phyloP scores from a whole-genome alignment of 2,329 filamentous ascomycete species.

The Exophiala oligosperma region DNA sequence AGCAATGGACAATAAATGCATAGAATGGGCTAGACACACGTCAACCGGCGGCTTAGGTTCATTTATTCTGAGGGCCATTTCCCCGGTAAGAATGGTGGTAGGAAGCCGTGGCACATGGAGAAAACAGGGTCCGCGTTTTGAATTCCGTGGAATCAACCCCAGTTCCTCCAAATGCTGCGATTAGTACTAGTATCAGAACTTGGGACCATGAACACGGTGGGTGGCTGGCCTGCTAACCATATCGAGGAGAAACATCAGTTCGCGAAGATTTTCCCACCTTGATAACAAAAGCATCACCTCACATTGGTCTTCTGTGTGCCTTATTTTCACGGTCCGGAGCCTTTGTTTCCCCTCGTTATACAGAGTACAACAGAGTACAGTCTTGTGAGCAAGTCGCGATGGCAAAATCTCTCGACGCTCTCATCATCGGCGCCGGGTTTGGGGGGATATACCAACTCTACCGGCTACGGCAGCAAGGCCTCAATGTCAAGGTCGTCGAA shows the following conservation, averaged over 20 bases:
- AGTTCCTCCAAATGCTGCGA: background rate
- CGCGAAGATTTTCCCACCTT: background rate
- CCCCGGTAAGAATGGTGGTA: no score
- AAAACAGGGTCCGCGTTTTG: background rate
- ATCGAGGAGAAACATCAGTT: background rate
- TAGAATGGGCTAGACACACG: no score
- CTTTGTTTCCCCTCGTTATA: no score
- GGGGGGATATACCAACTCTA: constrained; percentile 53
- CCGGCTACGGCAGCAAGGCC: constrained; percentile 51
- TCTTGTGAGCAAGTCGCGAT: no score
- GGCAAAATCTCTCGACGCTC: constrained; percentile 6
- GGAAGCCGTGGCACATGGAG: background rate
- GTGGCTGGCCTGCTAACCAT: background rate
- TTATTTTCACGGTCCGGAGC: background rate
- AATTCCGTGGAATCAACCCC: background rate
- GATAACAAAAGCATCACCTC: background rate
- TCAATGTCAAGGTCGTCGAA: constrained; percentile 53
- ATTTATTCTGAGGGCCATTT: no score
- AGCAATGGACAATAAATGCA: no score
- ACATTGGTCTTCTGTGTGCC: background rate
- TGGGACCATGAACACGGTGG: no score
- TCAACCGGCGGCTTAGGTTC: no score
- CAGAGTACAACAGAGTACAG: no score
- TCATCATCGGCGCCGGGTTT: constrained; percentile 32
- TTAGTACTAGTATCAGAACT: no score